phyloP scores from a whole-genome alignment of 2,329 filamentous ascomycete species.

The Aspergillus quadrilineatus region DNA sequence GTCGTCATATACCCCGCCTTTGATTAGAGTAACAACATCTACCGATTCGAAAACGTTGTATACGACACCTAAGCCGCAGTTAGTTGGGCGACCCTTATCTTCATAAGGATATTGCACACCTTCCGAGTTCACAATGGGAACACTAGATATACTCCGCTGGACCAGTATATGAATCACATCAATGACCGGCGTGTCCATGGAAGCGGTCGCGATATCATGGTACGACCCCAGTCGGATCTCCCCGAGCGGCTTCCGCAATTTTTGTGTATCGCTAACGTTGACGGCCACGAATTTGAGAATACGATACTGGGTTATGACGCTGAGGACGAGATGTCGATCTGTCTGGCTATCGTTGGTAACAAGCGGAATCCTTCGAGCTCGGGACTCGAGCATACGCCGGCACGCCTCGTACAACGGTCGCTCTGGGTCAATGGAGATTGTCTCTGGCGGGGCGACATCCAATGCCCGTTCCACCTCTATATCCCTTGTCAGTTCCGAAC shows the following conservation, averaged over 20 bases:
- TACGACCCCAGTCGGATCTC: conserved; percentile 88
- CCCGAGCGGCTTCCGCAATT: conserved; percentile 80
- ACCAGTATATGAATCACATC: conserved; percentile 94
- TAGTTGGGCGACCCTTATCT: background rate
- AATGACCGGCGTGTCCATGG: conserved; percentile 87
- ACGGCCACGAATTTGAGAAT: conserved; percentile 99
- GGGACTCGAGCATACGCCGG: conserved; percentile 87
- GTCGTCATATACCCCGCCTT: conserved; percentile 89
- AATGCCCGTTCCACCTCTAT: conserved; percentile 93
- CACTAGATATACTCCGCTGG: conserved; percentile 86
- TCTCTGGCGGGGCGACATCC: conserved; percentile 86
- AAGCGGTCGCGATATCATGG: conserved; percentile 72
- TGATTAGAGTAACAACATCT: conserved; percentile 94
- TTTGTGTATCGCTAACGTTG: conserved; percentile 84
- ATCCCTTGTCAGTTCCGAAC: background rate
- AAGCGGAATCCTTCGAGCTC: conserved; percentile 87
- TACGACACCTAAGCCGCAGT: conserved; percentile 56
- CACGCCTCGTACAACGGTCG: conserved; percentile 92
- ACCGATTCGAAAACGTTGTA: conserved; percentile 98
- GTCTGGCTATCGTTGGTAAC: conserved; percentile 95
- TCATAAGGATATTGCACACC: conserved; percentile 35
- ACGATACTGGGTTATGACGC: conserved; percentile 95
- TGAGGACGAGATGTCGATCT: conserved; percentile 85
- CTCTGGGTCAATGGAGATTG: conserved; percentile 90
- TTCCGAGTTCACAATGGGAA: conserved; percentile 84